These are phyloP conservation scores for Apophysomyces elegans DNA, from an alignment of 371 early-diverging fungal genomes.

Conservation along the genomic window DNA sequence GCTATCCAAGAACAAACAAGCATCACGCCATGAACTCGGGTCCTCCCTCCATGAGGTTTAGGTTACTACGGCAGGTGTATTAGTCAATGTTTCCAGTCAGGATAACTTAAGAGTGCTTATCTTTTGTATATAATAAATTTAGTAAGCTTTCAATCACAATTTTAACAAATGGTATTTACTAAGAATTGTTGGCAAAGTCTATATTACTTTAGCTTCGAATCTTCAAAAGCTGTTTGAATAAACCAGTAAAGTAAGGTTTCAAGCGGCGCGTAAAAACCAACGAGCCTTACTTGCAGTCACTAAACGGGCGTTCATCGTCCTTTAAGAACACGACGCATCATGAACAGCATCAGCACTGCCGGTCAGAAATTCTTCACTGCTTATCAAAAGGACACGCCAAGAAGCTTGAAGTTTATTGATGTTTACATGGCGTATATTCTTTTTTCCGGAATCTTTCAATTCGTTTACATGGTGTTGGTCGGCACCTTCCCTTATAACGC, in stretches of 20 bases:
- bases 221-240: too few relatives aligned
- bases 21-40: not conserved
- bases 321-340: slow-evolving; percentile 5
- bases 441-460: slow-evolving; percentile 86
- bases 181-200: too few relatives aligned
- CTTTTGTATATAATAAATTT: too few relatives aligned
- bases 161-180: too few relatives aligned
- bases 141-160: too few relatives aligned
- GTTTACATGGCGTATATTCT: slow-evolving; percentile 89
- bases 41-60: too few relatives aligned
- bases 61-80: too few relatives aligned
- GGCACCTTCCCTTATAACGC: slow-evolving; percentile 98
- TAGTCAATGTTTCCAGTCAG: too few relatives aligned
- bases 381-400: slow-evolving; percentile 74
- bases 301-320: not conserved
- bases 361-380: slow-evolving; percentile 31
- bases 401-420: slow-evolving; percentile 86
- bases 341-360: slow-evolving; percentile 29
- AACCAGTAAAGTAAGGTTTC: too few relatives aligned
- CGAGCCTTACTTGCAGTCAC: not conserved
- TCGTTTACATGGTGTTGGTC: slow-evolving; percentile 80
- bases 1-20: not conserved
- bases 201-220: too few relatives aligned
- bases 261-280: too few relatives aligned
- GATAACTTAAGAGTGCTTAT: too few relatives aligned